Evolutionary conservation across 2,329 filamentous ascomycete species (phyloP), one percentile per base, ranked within the genome.

Genomic region (Sporothrix phasma): DNA sequence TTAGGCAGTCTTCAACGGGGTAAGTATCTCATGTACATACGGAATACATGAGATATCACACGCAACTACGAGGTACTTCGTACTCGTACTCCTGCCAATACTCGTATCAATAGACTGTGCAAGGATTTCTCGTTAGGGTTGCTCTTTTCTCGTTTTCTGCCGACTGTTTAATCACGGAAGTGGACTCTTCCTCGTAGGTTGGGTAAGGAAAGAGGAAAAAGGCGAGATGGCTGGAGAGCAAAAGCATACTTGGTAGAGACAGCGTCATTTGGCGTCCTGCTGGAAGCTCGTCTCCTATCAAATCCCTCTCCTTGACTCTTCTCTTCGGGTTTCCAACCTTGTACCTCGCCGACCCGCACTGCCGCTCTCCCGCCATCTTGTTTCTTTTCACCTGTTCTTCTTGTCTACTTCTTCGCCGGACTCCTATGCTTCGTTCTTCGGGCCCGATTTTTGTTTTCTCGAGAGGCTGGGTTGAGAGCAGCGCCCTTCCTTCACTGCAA

Each of bases 391-490:
- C 8, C 39, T 43, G 13, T 19, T 41, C 53, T n/a, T 26, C n/a
- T 13, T 37, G 13, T 19, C 34, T 26, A 29, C 15, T 46, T 60
- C 58, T 39, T 61, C 26, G 37, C 22, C 15, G 15, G 22, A 7
- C 17, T n/a, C 29, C 41, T 34, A 1, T 24, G n/a, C n/a, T 37
- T 31, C 41, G 19, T 37, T 61, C 29, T 7, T 37, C 15, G 58
- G 43, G 11, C 56, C 56, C 56, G 41, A 15, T 60, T 61, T 61
- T 61, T 37, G 58, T 47, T 61, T 46, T 17, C 56, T 56, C 31
- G 22, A 58, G 41, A 49, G 41, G 43, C 58, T 49, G 58, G 58
- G n/a, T n/a, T n/a, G n/a, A 19, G 46, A 31, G 19, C 45, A 47
- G 26, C 29, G 43, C 54, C 45, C 59, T 51, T 61, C 31, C 59